These are phyloP conservation scores for Beta vulgaris DNA, from an alignment of 148 eudicot species.

Conservation along the genomic window DNA sequence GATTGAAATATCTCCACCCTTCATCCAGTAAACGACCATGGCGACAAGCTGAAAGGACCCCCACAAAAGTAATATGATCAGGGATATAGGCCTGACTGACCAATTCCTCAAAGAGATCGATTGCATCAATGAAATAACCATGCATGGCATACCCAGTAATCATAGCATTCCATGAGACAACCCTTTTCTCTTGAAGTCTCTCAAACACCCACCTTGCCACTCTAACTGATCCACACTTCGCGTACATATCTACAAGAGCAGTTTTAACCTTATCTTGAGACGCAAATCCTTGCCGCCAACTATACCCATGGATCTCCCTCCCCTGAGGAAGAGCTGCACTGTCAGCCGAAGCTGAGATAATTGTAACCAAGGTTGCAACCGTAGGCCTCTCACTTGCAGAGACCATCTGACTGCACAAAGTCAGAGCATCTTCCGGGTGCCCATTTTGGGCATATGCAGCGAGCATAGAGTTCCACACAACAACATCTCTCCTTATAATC, in stretches of 20 bases:
- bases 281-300: constrained; percentile 59
- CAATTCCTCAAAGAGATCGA: constrained; percentile 57
- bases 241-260: constrained; percentile 64
- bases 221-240: constrained; percentile 51
- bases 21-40: constrained; percentile 69
- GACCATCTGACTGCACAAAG: constrained; percentile 57
- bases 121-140: constrained; percentile 49
- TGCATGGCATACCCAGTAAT: constrained; percentile 74
- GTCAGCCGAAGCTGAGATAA: constrained; percentile 65
- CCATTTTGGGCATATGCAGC: constrained; percentile 84
- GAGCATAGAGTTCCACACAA: constrained; percentile 82
- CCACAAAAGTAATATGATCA: constrained; percentile 79
- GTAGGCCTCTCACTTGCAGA: constrained; percentile 53
- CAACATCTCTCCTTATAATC: constrained; percentile 61
- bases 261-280: constrained; percentile 56
- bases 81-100: constrained; percentile 36
- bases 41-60: constrained; percentile 77
- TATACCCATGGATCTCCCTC: constrained; percentile 61
- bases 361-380: constrained; percentile 65
- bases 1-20: constrained; percentile 50
- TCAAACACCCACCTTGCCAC: constrained; percentile 52
- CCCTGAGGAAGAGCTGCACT: constrained; percentile 59
- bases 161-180: constrained; percentile 73
- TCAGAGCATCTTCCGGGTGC: constrained; percentile 60
- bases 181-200: constrained; percentile 39